These are phyloP conservation scores for Madurella mycetomatis DNA, from an alignment of 2,329 filamentous ascomycete species.

Conservation along the genomic window DNA sequence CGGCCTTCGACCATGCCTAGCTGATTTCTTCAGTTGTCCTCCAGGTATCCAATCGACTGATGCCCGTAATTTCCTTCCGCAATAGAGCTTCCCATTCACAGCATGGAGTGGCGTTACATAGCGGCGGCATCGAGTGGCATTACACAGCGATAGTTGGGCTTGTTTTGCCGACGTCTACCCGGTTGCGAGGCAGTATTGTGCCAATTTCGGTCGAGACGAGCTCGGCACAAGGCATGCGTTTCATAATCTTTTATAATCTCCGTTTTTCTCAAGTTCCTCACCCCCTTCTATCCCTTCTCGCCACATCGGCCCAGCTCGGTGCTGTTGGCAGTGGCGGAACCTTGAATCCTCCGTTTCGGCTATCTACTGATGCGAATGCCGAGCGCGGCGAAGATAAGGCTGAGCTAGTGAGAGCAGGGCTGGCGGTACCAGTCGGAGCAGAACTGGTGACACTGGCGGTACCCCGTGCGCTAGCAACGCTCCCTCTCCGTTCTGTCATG, in stretches of 20 bases:
- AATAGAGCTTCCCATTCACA: too few relatives aligned
- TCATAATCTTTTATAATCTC: background rate
- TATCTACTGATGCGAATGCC: constrained; percentile 19
- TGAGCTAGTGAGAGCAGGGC: constrained; percentile 28
- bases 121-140: too few relatives aligned
- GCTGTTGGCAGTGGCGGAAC: constrained; percentile 33
- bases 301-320: constrained; percentile 41
- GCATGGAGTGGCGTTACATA: too few relatives aligned
- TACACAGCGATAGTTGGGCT: too few relatives aligned
- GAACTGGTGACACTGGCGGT: constrained; percentile 20
- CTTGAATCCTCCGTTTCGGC: constrained; percentile 7
- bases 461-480: constrained; percentile 8
- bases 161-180: too few relatives aligned
- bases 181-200: too few relatives aligned
- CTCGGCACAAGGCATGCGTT: background rate
- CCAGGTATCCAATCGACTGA: too few relatives aligned
- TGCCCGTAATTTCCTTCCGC: too few relatives aligned
- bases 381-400: constrained; percentile 32
- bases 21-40: too few relatives aligned
- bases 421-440: constrained; percentile 6
- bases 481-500: constrained; percentile 14
- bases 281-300: constrained; percentile 19
- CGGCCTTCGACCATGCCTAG: too few relatives aligned
- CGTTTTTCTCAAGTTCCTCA: background rate
- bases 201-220: too few relatives aligned